Percentiles rank a stretch among this genome's conserved stretches.
phyloP scores from a whole-genome alignment of 1,284 basidiomycete species.

The Pseudozyma pruni region DNA sequence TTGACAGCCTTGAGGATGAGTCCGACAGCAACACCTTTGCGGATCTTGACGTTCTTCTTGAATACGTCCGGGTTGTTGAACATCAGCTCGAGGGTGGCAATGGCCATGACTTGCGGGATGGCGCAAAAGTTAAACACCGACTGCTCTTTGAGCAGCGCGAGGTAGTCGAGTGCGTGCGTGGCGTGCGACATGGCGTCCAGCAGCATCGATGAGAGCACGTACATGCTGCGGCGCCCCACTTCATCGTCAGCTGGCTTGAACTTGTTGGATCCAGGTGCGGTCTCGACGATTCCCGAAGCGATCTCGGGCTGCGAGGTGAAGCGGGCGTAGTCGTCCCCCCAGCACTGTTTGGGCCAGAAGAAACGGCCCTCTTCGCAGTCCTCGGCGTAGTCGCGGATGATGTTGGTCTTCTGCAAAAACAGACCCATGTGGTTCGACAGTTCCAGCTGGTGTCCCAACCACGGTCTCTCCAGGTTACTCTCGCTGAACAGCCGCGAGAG shows the following conservation, averaged over 20 bases:
- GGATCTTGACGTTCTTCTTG: conserved; percentile 91
- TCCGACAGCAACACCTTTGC: conserved; percentile 88
- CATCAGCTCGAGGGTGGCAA: conserved; percentile 89
- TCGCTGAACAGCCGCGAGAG: conserved; percentile 89
- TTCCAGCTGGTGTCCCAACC: conserved; percentile 83
- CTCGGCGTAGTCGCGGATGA: conserved; percentile 93
- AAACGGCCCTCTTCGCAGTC: conserved; percentile 85
- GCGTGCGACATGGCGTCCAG: conserved; percentile 88
- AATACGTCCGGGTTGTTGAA: conserved; percentile 95
- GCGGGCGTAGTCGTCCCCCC: conserved; percentile 71
- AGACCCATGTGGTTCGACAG: conserved; percentile 96
- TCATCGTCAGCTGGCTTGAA: conserved; percentile 44
- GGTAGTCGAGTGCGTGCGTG: conserved; percentile 87
- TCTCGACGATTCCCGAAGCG: conserved; percentile 60
- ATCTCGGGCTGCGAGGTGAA: conserved; percentile 60
- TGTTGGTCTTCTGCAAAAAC: conserved; percentile 97
- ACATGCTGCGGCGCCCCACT: conserved; percentile 58
- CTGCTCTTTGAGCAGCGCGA: conserved; percentile 87
- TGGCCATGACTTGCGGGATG: conserved; percentile 94
- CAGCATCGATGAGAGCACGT: conserved; percentile 79
- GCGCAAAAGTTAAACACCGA: conserved; percentile 96
- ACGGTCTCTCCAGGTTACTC: conserved; percentile 83
- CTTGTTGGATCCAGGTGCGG: conserved; percentile 32
- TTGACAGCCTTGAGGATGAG: conserved; percentile 91
- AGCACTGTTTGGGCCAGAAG: conserved; percentile 97